These are phyloP conservation scores for Phytophthora colocasiae DNA, from an alignment of 352 stramenopile genomes.

Conservation along the genomic window DNA sequence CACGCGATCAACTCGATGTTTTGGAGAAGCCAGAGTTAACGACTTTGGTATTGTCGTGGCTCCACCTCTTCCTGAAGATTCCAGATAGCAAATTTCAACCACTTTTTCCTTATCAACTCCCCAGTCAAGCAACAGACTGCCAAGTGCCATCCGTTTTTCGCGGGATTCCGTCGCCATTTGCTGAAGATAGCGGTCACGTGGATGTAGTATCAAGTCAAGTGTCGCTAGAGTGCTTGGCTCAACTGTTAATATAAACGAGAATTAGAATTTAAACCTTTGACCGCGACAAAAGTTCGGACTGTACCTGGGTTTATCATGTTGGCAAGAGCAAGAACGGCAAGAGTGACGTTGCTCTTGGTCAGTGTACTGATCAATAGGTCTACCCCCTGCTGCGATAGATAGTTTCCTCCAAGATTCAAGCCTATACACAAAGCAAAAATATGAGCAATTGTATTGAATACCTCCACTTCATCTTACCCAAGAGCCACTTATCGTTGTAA, in stretches of 20 bases:
- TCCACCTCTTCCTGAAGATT: slow-evolving; percentile 4
- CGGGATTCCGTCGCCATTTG: slow-evolving; percentile 47
- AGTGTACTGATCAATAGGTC: slow-evolving; percentile 47
- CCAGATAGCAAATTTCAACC: slow-evolving; percentile 56
- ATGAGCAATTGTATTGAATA: background rate
- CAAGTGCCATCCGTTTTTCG: slow-evolving; percentile 53
- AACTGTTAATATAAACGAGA: slow-evolving; percentile 12
- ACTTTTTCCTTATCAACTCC: slow-evolving; percentile 53
- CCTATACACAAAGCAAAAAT: slow-evolving; percentile 27
- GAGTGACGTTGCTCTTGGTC: slow-evolving; percentile 48
- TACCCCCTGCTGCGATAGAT: slow-evolving; percentile 40
- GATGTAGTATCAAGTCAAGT: slow-evolving; percentile 32
- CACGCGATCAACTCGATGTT: slow-evolving; percentile 9
- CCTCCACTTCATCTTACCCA: slow-evolving; percentile 35
- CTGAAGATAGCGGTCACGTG: slow-evolving; percentile 38
- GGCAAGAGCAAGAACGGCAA: slow-evolving; percentile 49
- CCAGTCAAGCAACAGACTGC: slow-evolving; percentile 64
- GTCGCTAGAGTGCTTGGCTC: slow-evolving; percentile 23
- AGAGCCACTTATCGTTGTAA: slow-evolving; percentile 72
- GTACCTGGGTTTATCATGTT: slow-evolving; percentile 44
- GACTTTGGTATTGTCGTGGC: background rate
- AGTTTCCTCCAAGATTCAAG: slow-evolving; percentile 56
- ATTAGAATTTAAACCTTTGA: no score
- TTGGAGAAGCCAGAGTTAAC: slow-evolving; percentile 23
- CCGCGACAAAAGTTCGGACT: background rate